These are phyloP conservation scores for Esteya vermicola DNA, from an alignment of 2,329 filamentous ascomycete genomes.

Conservation along the genomic window DNA sequence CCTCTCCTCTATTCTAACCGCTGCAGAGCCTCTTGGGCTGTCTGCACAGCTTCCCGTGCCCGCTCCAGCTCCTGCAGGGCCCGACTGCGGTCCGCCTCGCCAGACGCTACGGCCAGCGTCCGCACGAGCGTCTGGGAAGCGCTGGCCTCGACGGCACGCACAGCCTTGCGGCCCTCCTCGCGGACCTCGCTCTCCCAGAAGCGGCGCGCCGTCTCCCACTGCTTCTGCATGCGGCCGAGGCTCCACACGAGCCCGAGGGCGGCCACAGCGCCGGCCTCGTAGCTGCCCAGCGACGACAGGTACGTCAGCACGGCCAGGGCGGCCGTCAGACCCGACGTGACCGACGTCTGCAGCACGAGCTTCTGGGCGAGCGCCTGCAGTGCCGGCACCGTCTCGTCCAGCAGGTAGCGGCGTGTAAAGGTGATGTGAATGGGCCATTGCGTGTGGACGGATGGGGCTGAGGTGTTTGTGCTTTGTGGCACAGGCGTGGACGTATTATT, in stretches of 20 bases:
- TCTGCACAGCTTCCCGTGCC: slow-evolving; percentile 29
- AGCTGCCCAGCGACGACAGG: slow-evolving; percentile 38
- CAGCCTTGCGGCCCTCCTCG: slow-evolving; percentile 50
- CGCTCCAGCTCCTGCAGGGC: slow-evolving; percentile 20
- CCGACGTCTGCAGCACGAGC: slow-evolving; percentile 61
- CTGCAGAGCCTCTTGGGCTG: slow-evolving; percentile 33
- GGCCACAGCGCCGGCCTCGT: slow-evolving; percentile 48
- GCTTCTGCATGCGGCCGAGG: slow-evolving; percentile 43
- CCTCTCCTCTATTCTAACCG: slow-evolving; percentile 17
- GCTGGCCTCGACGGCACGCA: slow-evolving; percentile 39
- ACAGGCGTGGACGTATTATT: no score
- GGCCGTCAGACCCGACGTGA: slow-evolving; percentile 50
- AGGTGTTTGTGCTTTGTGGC: no score
- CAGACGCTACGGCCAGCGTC: slow-evolving; percentile 10
- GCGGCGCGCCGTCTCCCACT: slow-evolving; percentile 44
- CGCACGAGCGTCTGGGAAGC: slow-evolving; percentile 31
- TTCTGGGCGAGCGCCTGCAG: slow-evolving; percentile 60
- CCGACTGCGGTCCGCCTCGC: slow-evolving; percentile 7
- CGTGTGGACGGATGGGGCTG: background rate
- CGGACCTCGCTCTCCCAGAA: slow-evolving; percentile 55
- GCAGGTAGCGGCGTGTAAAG: slow-evolving; percentile 51
- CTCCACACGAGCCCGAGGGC: slow-evolving; percentile 47
- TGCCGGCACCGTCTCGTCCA: slow-evolving; percentile 52
- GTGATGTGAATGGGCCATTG: slow-evolving; percentile 67
- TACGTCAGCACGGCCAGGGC: slow-evolving; percentile 43